phyloP scores from a whole-genome alignment of 2,329 filamentous ascomycete species.

The Talaromyces piceae region DNA sequence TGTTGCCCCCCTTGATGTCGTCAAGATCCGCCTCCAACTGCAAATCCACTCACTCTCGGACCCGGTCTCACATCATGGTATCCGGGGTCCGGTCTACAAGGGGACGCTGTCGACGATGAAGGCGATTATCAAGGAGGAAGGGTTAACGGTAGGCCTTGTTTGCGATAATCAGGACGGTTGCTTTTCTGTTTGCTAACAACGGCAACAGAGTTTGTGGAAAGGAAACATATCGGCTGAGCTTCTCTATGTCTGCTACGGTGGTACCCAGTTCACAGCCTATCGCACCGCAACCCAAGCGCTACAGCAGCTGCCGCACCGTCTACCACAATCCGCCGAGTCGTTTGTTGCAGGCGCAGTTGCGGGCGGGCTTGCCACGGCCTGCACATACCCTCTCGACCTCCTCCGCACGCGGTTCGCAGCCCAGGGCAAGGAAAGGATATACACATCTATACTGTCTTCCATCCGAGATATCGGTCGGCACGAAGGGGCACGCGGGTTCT shows the following conservation, averaged over 20 bases:
- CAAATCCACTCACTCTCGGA: slow-evolving; percentile 79
- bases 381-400: slow-evolving; percentile 88
- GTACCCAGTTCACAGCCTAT: slow-evolving; percentile 84
- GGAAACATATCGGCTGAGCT: slow-evolving; percentile 93
- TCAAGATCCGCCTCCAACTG: slow-evolving; percentile 95
- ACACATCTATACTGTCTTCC: slow-evolving; percentile 61
- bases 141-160: slow-evolving; percentile 52
- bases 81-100: slow-evolving; percentile 50
- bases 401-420: slow-evolving; percentile 94
- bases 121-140: slow-evolving; percentile 72
- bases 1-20: slow-evolving; percentile 89
- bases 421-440: slow-evolving; percentile 75
- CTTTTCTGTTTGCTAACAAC: neutral
- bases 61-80: slow-evolving; percentile 51
- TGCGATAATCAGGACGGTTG: neutral
- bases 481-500: slow-evolving; percentile 76
- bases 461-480: slow-evolving; percentile 63
- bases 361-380: slow-evolving; percentile 71
- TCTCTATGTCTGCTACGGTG: slow-evolving; percentile 86
- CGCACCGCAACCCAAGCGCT: slow-evolving; percentile 64
- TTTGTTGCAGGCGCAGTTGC: slow-evolving; percentile 79
- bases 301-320: slow-evolving; percentile 42
- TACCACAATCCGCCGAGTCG: slow-evolving; percentile 64
- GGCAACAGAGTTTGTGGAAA: slow-evolving; percentile 72
- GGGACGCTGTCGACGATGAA: slow-evolving; percentile 69